Conservation (phyloP, 1,139 yeast genomes). For the Magnusiomyces clavatus region DNA sequence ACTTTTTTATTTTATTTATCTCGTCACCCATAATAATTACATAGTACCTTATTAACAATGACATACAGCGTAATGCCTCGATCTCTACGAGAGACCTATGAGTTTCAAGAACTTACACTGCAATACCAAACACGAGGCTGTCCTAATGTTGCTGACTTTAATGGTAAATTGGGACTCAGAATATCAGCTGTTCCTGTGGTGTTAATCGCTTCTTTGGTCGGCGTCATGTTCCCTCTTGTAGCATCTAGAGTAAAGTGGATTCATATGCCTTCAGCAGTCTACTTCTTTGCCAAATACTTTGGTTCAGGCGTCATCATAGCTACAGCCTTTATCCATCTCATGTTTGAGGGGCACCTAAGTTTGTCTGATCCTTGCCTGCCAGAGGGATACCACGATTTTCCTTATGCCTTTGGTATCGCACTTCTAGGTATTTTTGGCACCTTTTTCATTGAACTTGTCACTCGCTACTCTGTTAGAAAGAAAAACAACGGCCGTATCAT, state of each 20-base stretch:
- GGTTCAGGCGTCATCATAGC: conserved; percentile 92
- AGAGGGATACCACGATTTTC: conserved; percentile 46
- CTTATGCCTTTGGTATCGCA: conserved; percentile 57
- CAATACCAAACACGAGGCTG: not conserved
- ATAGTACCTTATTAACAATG: not conserved
- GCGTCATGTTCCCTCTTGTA: conserved; percentile 37
- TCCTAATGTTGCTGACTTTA: not conserved
- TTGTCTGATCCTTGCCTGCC: conserved; percentile 48
- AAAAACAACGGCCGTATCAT: conserved; percentile 2
- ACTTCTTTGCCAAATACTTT: conserved; percentile 67
- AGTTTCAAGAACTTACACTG: too few relatives aligned
- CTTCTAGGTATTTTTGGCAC: conserved; percentile 37
- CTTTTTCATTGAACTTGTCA: conserved; percentile 27
- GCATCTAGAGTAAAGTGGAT: conserved; percentile 23
- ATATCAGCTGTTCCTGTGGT: conserved; percentile 69
- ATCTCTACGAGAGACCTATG: too few relatives aligned
- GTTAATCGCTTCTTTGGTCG: conserved; percentile 49
- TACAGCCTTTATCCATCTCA: conserved; percentile 77
- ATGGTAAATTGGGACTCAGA: conserved; percentile 47
- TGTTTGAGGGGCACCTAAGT: conserved; percentile 65
- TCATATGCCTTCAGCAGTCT: conserved; percentile 49
- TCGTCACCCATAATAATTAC: not conserved
- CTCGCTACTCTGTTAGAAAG: conserved; percentile 17
- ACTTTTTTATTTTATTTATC: too few relatives aligned
- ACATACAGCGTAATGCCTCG: too few relatives aligned